phyloP scores from a whole-genome alignment of 2,329 filamentous ascomycete genomes.

The Phialophora expanda region DNA sequence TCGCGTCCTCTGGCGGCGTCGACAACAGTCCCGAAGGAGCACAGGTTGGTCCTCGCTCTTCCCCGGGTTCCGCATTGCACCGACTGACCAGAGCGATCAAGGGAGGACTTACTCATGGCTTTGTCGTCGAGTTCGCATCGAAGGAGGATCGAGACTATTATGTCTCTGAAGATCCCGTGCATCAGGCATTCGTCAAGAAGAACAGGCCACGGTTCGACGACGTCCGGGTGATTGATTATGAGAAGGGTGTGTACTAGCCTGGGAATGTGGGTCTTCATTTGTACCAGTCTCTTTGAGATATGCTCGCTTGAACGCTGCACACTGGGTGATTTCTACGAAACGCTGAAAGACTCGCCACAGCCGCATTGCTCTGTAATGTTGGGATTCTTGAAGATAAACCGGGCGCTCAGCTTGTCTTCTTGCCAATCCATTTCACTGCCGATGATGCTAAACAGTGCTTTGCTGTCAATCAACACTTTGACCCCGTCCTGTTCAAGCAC shows the following conservation, averaged over 20 bases:
- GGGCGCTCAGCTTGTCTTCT: slow-evolving; percentile 89
- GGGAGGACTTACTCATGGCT: slow-evolving; percentile 71
- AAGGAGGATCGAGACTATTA: slow-evolving; percentile 72
- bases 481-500: slow-evolving; percentile 94
- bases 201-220: slow-evolving; percentile 52
- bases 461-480: slow-evolving; percentile 94
- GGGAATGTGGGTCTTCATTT: slow-evolving; percentile 6
- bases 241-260: slow-evolving; percentile 55
- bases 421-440: slow-evolving; percentile 99
- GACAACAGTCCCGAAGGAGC: slow-evolving; percentile 67
- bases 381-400: slow-evolving; percentile 94
- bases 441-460: slow-evolving; percentile 96
- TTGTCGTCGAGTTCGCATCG: slow-evolving; percentile 70
- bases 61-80: slow-evolving; percentile 1
- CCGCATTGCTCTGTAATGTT: slow-evolving; percentile 99
- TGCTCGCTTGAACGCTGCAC: background rate
- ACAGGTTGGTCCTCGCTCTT: slow-evolving; percentile 54
- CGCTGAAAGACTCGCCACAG: slow-evolving; percentile 96
- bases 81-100: slow-evolving; percentile 39
- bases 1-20: slow-evolving; percentile 61
- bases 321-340: slow-evolving; percentile 47
- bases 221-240: slow-evolving; percentile 66
- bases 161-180: slow-evolving; percentile 66
- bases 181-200: slow-evolving; percentile 64
- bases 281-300: background rate